phyloP scores from a whole-genome alignment of 768 basidiomycete species.

The Sarcomyxa edulis region DNA sequence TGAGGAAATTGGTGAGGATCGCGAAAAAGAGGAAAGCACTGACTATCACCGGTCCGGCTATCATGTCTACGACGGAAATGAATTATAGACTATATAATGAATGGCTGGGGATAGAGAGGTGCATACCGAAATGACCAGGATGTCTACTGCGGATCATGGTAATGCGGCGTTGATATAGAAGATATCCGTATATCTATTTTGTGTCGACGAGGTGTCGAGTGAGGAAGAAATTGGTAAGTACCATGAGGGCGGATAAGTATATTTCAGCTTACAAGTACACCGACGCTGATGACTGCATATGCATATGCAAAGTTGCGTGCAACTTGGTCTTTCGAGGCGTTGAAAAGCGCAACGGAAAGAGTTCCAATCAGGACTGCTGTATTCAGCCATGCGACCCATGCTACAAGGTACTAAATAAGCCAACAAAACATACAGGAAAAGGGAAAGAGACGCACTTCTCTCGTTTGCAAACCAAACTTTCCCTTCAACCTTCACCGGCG shows the following conservation, averaged over 20 bases:
- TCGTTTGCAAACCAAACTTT: constrained; percentile 99
- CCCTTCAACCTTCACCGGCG: constrained; percentile 81
- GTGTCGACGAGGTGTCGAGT: constrained; percentile 1
- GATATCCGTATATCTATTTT: constrained; percentile 75
- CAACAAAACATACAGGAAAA: neutral
- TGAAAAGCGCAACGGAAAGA: constrained; percentile 84
- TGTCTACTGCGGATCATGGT: constrained; percentile 88
- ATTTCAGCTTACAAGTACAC: constrained; percentile 46
- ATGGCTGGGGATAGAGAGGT: no score
- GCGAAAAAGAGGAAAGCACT: constrained; percentile 83
- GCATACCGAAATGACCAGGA: constrained; percentile 83
- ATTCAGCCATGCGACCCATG: constrained; percentile 92
- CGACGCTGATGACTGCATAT: constrained; percentile 77
- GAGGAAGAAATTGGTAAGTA: neutral
- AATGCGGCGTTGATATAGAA: constrained; percentile 81
- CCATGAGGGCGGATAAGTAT: constrained; percentile 2
- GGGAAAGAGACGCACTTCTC: constrained; percentile 50
- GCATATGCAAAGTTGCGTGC: constrained; percentile 75
- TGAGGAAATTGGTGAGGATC: constrained; percentile 80
- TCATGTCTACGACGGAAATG: constrained; percentile 49
- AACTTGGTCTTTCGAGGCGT: constrained; percentile 70
- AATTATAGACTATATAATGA: no score
- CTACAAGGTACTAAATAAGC: constrained; percentile 27
- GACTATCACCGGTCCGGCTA: constrained; percentile 79
- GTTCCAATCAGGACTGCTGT: constrained; percentile 80